Percentiles rank a stretch among this genome's conserved stretches.
Evolutionary conservation across 306 rosid genomes (phyloP).

Genomic region (Malus asiatica): DNA sequence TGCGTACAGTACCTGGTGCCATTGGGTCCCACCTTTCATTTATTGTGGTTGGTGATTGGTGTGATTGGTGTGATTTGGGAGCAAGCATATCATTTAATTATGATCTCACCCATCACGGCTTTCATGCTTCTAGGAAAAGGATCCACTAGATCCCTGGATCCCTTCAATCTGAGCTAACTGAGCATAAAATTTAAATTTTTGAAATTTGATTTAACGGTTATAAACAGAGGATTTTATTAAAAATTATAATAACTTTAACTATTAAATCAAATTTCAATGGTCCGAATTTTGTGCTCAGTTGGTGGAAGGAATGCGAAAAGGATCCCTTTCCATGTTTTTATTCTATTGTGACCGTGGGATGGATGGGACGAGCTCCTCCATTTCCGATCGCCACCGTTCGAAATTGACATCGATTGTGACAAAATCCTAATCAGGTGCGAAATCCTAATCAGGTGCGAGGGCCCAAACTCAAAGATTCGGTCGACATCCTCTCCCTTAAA

Average conservation of each 20-base stretch:
- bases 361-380: no score
- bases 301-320: no score
- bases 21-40: not conserved
- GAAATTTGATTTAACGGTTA: no score
- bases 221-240: fast-evolving
- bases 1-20: no score
- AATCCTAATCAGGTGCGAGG: slow-evolving; percentile 58
- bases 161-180: no score
- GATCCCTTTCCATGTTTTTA: not conserved
- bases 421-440: slow-evolving; percentile 41
- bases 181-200: no score
- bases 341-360: not conserved
- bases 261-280: no score
- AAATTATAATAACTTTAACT: no score
- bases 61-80: not conserved
- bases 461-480: slow-evolving; percentile 51
- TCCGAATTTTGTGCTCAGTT: no score
- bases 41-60: not conserved
- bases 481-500: slow-evolving; percentile 75
- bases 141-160: no score
- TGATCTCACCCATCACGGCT: not conserved
- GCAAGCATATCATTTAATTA: not conserved
- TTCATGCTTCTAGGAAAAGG: not conserved
- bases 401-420: not conserved
- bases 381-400: not conserved